Evolutionary conservation across 805 yeast species (phyloP), one percentile per base, ranked within the genome.

Genomic region (Ogataea paraovalis): DNA sequence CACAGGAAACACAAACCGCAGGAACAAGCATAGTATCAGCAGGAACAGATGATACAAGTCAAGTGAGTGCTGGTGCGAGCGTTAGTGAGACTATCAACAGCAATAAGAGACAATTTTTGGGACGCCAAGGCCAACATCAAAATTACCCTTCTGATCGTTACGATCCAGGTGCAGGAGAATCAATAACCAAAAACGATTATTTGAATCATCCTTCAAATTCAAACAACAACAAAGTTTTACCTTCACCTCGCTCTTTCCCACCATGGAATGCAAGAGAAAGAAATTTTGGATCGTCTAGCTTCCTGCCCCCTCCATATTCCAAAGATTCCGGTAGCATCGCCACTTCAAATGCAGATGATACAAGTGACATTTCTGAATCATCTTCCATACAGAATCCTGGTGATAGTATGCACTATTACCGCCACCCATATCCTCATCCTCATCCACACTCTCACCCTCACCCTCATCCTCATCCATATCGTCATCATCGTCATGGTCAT

Each of bases 401-500:
- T 21, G 36, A 23, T 21, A n/a, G 23, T 22, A 44, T 47, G 28
- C 45, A 49, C 10, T 49, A 51, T 19, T 42, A 28, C 4, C 48
- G 44, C 8, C 45, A 41, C n/a, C 54, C 41, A 13, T 46, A 44
- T 3, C 50, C 44, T 6, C 48, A 40, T 25, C 47, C 42, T 25
- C 48, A 36, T 13, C 47, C 41, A n/a, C 45, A 23, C 56, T 60
- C n/a, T 13, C 46, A 36, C 34, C 27, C 36, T 16, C 61, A 62
- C 8, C 49, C 55, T 8, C 55, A 58, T 3, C 18, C 19, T 56
- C 60, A 16, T 10, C 45, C n/a, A n/a, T n/a, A 18, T 13, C 46
- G 32, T 38, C 27, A 36, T 16, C 61, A 62, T 9, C 49, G 55
- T 8, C 55, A 58, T 3, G 16, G 20, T 56, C 60, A 16, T 10